Evolutionary conservation across 306 rosid genomes (phyloP).

Genomic region (Pterocarpus santalinus): DNA sequence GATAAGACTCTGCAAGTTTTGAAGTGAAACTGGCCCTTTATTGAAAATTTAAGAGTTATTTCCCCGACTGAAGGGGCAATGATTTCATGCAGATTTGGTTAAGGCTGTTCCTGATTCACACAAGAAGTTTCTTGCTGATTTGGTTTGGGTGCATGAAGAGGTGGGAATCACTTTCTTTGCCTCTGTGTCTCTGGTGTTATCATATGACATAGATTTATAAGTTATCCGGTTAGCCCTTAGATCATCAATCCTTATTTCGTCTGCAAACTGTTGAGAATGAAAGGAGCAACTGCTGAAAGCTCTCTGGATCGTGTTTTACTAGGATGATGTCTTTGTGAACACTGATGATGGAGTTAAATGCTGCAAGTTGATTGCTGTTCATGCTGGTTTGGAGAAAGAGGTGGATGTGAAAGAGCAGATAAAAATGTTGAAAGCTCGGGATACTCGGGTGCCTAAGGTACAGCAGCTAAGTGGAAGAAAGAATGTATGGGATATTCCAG

Average conservation of each 20-base stretch:
- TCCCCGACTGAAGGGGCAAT: slow-evolving; percentile 33
- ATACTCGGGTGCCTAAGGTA: slow-evolving; percentile 75
- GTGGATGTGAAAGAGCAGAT: slow-evolving; percentile 74
- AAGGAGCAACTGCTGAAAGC: slow-evolving; percentile 44
- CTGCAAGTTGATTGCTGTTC: slow-evolving; percentile 89
- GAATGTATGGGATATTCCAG: slow-evolving; percentile 81
- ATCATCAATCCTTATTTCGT: slow-evolving; percentile 29
- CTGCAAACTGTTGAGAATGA: slow-evolving; percentile 28
- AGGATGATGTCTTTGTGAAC: slow-evolving; percentile 81
- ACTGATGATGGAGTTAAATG: slow-evolving; percentile 63
- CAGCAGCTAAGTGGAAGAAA: slow-evolving; percentile 78
- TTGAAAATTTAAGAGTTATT: slow-evolving; percentile 9
- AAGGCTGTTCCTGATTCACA: slow-evolving; percentile 92
- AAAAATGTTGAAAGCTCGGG: slow-evolving; percentile 68
- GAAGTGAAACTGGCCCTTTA: not conserved
- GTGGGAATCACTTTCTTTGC: slow-evolving; percentile 52
- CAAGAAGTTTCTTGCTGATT: slow-evolving; percentile 84
- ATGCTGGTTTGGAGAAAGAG: slow-evolving; percentile 85
- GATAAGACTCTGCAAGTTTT: slow-evolving; percentile 5
- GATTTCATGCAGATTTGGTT: slow-evolving; percentile 75
- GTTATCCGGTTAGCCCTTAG: slow-evolving; percentile 7
- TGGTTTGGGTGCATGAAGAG: slow-evolving; percentile 98
- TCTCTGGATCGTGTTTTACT: slow-evolving; percentile 43
- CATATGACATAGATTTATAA: slow-evolving; percentile 5
- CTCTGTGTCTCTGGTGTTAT: slow-evolving; percentile 20